Evolutionary conservation across 805 yeast genomes (phyloP).

Genomic region (Komagataella mondaviorum): DNA sequence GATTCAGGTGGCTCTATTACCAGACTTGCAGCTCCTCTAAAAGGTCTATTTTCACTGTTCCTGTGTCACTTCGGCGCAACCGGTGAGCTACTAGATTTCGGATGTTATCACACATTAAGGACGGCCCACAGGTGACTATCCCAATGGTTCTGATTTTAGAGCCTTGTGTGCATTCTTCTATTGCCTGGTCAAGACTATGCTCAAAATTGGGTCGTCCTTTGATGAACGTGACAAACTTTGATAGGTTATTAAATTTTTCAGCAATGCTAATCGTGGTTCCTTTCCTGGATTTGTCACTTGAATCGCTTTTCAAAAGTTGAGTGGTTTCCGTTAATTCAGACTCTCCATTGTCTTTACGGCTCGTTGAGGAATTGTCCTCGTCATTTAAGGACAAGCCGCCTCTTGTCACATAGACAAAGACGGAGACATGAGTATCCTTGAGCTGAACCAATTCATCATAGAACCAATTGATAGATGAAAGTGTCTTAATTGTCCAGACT

Average conservation of each 20-base stretch:
- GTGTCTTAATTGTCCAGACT: constrained; percentile 30
- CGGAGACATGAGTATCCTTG: constrained; percentile 15
- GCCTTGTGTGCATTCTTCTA: constrained; percentile 22
- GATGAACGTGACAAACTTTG: constrained; percentile 24
- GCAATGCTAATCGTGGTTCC: not conserved
- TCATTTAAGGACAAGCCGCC: constrained; percentile 5
- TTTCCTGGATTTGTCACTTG: not conserved
- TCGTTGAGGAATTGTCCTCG: constrained; percentile 4
- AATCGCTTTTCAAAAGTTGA: not conserved
- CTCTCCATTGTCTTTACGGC: not conserved
- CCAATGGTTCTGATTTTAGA: constrained; percentile 15
- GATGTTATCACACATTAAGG: constrained; percentile 36
- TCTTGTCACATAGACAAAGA: constrained; percentile 19
- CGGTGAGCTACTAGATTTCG: constrained; percentile 24
- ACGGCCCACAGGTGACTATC: constrained; percentile 44
- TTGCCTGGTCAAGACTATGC: constrained; percentile 15
- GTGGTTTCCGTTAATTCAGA: not conserved
- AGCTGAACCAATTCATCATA: constrained; percentile 17
- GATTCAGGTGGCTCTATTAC: constrained; percentile 13
- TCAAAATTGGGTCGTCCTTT: constrained; percentile 32
- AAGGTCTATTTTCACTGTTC: constrained; percentile 33
- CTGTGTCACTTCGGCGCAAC: constrained; percentile 9
- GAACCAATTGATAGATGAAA: constrained; percentile 28
- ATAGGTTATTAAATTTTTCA: constrained; percentile 8
- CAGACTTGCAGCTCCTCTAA: constrained; percentile 48